Conservation (phyloP, 805 yeast genomes). For the Lachancea fermentati region DNA sequence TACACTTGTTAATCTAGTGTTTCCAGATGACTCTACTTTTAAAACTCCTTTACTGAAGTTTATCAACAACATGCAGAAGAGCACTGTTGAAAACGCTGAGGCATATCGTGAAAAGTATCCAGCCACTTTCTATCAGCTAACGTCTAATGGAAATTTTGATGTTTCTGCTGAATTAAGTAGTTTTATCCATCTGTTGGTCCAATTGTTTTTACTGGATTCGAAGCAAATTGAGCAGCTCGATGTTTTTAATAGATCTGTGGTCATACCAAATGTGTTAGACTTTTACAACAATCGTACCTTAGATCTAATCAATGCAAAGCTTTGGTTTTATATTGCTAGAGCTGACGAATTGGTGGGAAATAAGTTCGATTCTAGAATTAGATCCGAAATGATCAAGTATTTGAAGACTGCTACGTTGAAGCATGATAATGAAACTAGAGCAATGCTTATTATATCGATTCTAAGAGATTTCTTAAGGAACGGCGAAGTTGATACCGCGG, state of each 20-base stretch:
- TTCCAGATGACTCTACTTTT: constrained; percentile 44
- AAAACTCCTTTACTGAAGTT: constrained; percentile 39
- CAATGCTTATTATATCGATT: constrained; percentile 77
- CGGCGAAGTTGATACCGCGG: constrained; percentile 83
- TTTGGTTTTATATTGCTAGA: constrained; percentile 87
- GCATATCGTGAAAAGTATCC: constrained; percentile 29
- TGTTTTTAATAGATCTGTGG: constrained; percentile 46
- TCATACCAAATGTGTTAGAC: constrained; percentile 45
- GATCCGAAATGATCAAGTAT: constrained; percentile 65
- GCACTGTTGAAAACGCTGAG: constrained; percentile 33
- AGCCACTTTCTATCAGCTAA: constrained; percentile 29
- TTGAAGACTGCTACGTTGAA: constrained; percentile 85
- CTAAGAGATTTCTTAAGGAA: constrained; percentile 71
- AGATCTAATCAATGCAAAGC: constrained; percentile 81
- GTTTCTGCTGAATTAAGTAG: constrained; percentile 75
- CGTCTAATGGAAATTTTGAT: constrained; percentile 27
- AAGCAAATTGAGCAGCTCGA: constrained; percentile 45
- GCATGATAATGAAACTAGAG: constrained; percentile 89
- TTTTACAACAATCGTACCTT: constrained; percentile 73
- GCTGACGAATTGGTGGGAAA: constrained; percentile 55
- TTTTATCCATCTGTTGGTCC: constrained; percentile 72
- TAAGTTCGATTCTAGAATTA: constrained; percentile 43
- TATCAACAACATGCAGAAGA: constrained; percentile 33
- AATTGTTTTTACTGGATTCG: constrained; percentile 66
- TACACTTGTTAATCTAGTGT: constrained; percentile 47